These are phyloP conservation scores for Teratosphaeria zuluensis DNA, from an alignment of 2,329 filamentous ascomycete species.

Conservation along the genomic window DNA sequence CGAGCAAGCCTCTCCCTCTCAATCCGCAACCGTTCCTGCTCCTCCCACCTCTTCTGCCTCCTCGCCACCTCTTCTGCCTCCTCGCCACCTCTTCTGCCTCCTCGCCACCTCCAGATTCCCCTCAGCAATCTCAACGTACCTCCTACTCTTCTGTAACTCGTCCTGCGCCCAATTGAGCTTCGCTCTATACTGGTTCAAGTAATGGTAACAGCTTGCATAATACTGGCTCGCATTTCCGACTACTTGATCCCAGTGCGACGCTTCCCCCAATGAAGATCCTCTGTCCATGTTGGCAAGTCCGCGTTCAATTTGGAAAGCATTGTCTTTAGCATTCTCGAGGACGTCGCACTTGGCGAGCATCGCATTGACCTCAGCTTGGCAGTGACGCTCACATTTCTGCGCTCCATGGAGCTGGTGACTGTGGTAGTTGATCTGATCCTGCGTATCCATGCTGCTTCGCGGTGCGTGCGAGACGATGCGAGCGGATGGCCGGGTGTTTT, in stretches of 20 bases:
- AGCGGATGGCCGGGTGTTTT: background rate
- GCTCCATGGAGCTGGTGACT: background rate
- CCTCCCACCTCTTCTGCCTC: too few species aligned
- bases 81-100: too few species aligned
- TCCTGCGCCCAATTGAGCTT: background rate
- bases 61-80: too few species aligned
- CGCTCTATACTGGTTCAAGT: background rate
- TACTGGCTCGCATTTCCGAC: background rate
- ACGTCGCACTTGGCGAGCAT: background rate
- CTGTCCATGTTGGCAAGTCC: background rate
- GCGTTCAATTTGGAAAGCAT: background rate
- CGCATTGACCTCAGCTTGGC: background rate
- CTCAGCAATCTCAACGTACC: too few species aligned
- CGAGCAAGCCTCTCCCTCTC: too few species aligned
- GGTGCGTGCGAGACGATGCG: background rate
- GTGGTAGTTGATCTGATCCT: background rate
- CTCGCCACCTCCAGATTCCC: too few species aligned
- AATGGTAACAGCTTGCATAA: background rate
- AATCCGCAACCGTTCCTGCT: too few species aligned
- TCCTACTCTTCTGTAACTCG: background rate
- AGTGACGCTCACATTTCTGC: background rate
- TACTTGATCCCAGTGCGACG: background rate
- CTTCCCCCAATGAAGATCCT: background rate
- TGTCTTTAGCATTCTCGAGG: background rate
- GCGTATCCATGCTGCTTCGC: background rate